Conservation (phyloP, 2,329 filamentous ascomycete genomes). For the Talaromyces sp. region DNA sequence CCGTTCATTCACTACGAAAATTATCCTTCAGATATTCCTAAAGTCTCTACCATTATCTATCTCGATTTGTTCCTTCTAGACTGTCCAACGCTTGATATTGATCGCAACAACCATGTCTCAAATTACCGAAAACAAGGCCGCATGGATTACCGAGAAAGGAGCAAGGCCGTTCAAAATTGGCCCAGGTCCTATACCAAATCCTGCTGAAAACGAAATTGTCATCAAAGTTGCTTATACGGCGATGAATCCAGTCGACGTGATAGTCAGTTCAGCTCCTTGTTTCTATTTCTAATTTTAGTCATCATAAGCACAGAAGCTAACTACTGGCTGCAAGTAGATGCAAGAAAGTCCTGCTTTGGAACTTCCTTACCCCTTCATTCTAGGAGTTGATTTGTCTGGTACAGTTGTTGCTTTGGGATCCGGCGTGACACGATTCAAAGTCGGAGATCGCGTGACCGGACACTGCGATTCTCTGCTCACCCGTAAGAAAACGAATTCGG, state of each 20-base stretch:
- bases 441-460: conserved; percentile 44
- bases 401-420: conserved; percentile 45
- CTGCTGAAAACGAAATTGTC: conserved; percentile 15
- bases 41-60: neutral
- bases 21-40: neutral
- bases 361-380: conserved; percentile 31
- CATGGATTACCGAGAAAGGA: conserved; percentile 15
- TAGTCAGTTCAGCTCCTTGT: neutral
- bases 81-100: neutral
- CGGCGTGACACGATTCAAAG: conserved; percentile 41
- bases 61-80: neutral
- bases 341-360: neutral
- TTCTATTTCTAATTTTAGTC: neutral
- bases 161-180: conserved; percentile 13
- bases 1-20: too few species aligned
- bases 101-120: neutral
- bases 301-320: neutral
- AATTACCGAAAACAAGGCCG: conserved; percentile 14
- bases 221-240: conserved; percentile 18
- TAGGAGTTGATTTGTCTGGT: conserved; percentile 46
- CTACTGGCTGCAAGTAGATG: neutral
- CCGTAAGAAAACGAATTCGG: neutral
- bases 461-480: conserved; percentile 5
- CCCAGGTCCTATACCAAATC: conserved; percentile 12
- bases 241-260: conserved; percentile 18